Evolutionary conservation across 2,329 filamentous ascomycete genomes (phyloP).

Genomic region (Aciculosporium take): DNA sequence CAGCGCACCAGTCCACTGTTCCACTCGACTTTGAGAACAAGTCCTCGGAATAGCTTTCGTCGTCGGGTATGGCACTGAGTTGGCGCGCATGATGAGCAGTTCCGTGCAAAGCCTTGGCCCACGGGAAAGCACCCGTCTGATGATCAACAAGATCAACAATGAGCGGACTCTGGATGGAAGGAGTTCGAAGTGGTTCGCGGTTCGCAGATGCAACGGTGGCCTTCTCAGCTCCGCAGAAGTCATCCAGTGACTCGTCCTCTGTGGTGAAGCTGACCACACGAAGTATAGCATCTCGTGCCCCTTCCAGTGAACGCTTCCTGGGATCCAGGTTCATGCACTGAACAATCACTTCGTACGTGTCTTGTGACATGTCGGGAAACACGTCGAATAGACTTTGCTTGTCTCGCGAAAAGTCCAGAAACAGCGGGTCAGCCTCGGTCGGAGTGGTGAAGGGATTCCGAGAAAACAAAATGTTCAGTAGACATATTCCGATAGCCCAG

Average conservation of each 20-base stretch:
- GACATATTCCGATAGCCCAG: conserved; percentile 93
- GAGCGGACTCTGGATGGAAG: conserved; percentile 80
- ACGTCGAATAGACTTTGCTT: conserved; percentile 95
- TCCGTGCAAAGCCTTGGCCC: conserved; percentile 78
- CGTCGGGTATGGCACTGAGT: conserved; percentile 73
- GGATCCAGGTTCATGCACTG: conserved; percentile 88
- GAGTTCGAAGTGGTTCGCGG: conserved; percentile 87
- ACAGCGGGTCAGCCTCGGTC: conserved; percentile 79
- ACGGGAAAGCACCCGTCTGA: conserved; percentile 63
- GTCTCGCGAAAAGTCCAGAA: conserved; percentile 83
- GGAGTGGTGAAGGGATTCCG: conserved; percentile 91
- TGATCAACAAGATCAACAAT: conserved; percentile 60
- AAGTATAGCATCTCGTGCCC: conserved; percentile 62
- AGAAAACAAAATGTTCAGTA: conserved; percentile 92
- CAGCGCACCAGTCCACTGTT: conserved; percentile 64
- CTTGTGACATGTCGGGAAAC: conserved; percentile 96
- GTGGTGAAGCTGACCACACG: conserved; percentile 85
- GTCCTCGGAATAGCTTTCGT: conserved; percentile 69
- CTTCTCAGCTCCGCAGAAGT: conserved; percentile 77
- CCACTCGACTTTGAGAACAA: conserved; percentile 68
- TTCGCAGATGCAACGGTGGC: conserved; percentile 71
- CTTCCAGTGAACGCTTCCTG: conserved; percentile 67
- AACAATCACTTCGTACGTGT: conserved; percentile 87
- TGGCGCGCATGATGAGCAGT: conserved; percentile 58
- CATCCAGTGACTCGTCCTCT: conserved; percentile 78